A percentile compares a stretch with the other conserved stretches of the same genome.
phyloP scores from a whole-genome alignment of 805 yeast species.

The Ogataea degrootiae region DNA sequence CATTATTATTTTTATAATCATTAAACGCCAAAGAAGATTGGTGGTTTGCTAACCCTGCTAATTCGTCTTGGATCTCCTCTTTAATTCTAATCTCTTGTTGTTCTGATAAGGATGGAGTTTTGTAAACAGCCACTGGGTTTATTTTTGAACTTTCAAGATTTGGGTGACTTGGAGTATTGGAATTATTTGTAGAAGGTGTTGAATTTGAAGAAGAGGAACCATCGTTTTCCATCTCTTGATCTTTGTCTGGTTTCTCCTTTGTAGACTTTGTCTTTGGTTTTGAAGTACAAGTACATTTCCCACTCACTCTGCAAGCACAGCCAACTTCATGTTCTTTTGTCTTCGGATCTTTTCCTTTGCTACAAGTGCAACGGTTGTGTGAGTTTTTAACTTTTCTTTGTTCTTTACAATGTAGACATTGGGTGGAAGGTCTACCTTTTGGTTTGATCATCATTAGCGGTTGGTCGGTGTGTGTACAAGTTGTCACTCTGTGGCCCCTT shows the following conservation, averaged over 20 bases:
- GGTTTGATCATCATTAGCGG: conserved; percentile 92
- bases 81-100: not conserved
- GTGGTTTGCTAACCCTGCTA: not conserved
- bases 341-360: conserved; percentile 35
- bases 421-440: conserved; percentile 93
- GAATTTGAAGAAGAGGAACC: not conserved
- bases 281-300: conserved; percentile 29
- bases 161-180: not conserved
- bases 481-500: conserved; percentile 92
- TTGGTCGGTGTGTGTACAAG: conserved; percentile 89
- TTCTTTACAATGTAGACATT: conserved; percentile 81
- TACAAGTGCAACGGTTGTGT: conserved; percentile 70
- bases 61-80: not conserved
- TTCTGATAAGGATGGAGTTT: not conserved
- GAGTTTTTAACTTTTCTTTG: conserved; percentile 61
- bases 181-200: not conserved
- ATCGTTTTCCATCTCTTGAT: not conserved
- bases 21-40: conserved; percentile 4
- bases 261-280: conserved; percentile 20
- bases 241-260: conserved; percentile 14
- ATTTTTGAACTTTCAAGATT: not conserved
- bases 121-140: not conserved
- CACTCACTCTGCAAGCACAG: conserved; percentile 30
- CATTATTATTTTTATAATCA: conserved; percentile 10
- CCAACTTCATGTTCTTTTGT: conserved; percentile 20